These are phyloP conservation scores for Aphanomyces invadans DNA, from an alignment of 352 stramenopile genomes.

Conservation along the genomic window DNA sequence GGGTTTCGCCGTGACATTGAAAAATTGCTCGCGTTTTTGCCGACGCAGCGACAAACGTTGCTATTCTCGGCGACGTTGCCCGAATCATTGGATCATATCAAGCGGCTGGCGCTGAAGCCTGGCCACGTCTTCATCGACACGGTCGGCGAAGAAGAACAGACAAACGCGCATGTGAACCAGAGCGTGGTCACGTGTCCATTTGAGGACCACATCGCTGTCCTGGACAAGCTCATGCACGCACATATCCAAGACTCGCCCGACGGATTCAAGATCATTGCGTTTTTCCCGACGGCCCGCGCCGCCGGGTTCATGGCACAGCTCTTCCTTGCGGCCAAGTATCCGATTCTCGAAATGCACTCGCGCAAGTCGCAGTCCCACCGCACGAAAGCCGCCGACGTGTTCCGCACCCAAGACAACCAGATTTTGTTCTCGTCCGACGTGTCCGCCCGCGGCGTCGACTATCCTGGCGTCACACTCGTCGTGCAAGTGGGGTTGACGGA, in stretches of 20 bases:
- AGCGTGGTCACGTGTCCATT: slow-evolving; percentile 64
- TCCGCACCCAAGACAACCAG: slow-evolving; percentile 78
- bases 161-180: slow-evolving; percentile 86
- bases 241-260: slow-evolving; percentile 53
- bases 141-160: slow-evolving; percentile 87
- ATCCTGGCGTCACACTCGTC: slow-evolving; percentile 89
- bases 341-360: slow-evolving; percentile 94
- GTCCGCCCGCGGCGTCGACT: slow-evolving; percentile 91
- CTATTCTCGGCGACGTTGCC: slow-evolving; percentile 95
- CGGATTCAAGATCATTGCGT: slow-evolving; percentile 93
- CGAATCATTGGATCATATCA: slow-evolving; percentile 73
- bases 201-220: slow-evolving; percentile 54
- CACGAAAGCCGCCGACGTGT: slow-evolving; percentile 82
- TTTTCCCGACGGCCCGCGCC: slow-evolving; percentile 87
- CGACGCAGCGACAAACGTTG: slow-evolving; percentile 85
- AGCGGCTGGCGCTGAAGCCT: slow-evolving; percentile 74
- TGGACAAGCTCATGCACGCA: slow-evolving; percentile 63
- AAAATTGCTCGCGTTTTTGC: slow-evolving; percentile 59
- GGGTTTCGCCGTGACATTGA: slow-evolving; percentile 90
- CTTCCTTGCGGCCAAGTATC: slow-evolving; percentile 63
- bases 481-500: slow-evolving; percentile 80
- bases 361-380: slow-evolving; percentile 89
- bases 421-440: slow-evolving; percentile 94
- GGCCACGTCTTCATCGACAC: slow-evolving; percentile 91
- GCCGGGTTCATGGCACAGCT: slow-evolving; percentile 87